Conservation (phyloP, 441 rosid genomes). For the Populus trichocarpa region DNA sequence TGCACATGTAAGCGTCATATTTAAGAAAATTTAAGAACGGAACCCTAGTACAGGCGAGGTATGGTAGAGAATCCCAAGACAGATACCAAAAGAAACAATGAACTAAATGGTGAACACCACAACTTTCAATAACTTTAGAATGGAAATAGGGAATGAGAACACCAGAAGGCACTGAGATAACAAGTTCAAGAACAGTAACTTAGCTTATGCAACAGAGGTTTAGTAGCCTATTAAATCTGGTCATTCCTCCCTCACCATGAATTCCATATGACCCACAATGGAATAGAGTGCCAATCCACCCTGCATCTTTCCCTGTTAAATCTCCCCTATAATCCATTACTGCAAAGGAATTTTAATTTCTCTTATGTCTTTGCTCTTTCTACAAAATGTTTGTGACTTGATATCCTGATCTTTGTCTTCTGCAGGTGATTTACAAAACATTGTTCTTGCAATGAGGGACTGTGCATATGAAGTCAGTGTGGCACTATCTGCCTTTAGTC, state of each 20-base stretch:
- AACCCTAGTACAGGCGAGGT: neutral
- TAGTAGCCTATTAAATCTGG: neutral
- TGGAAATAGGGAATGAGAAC: neutral
- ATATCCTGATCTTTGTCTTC: conserved; percentile 10
- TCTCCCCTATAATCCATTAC: too few species aligned
- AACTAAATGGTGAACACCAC: neutral
- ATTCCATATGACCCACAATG: neutral
- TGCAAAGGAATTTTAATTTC: neutral
- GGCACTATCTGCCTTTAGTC: conserved; percentile 73
- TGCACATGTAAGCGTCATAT: conserved; percentile 10
- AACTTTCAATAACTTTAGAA: neutral
- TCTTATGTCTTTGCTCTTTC: neutral
- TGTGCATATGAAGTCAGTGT: conserved; percentile 85
- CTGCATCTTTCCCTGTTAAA: too few species aligned
- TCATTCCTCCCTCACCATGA: neutral
- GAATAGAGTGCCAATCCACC: neutral
- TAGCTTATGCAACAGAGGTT: neutral
- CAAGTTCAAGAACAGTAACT: neutral
- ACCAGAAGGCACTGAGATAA: neutral
- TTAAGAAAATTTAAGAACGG: neutral
- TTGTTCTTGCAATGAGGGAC: conserved; percentile 86
- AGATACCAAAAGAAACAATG: neutral
- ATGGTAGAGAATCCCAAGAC: neutral
- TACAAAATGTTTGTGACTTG: neutral
- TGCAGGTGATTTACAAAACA: conserved; percentile 77